A percentile compares a stretch with the other conserved stretches of the same genome.
These are phyloP conservation scores for Pseudozyma flocculosa DNA, from an alignment of 1,284 basidiomycete genomes.

Conservation along the genomic window DNA sequence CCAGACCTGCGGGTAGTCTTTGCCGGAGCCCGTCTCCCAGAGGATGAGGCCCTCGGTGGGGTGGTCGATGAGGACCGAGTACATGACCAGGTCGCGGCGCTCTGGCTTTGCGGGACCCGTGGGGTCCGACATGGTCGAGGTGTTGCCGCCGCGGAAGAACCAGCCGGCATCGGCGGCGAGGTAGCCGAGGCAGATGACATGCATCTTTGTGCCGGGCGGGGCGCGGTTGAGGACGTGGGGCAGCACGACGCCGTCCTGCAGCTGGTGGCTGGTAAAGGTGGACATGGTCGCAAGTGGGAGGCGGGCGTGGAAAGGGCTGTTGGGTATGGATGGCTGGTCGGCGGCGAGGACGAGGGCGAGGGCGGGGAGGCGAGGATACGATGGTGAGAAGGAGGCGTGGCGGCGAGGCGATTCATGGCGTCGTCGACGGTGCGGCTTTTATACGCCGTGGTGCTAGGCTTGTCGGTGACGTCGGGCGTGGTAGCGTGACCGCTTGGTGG, in stretches of 20 bases:
- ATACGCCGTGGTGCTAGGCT: too few species aligned
- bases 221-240: slow-evolving; percentile 38
- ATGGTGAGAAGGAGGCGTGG: too few species aligned
- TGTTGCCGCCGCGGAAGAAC: slow-evolving; percentile 50
- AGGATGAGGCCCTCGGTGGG: slow-evolving; percentile 52
- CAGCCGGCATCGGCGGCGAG: slow-evolving; percentile 48
- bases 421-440: too few species aligned
- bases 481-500: too few species aligned
- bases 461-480: too few species aligned
- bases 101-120: slow-evolving; percentile 25
- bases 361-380: too few species aligned
- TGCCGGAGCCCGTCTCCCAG: slow-evolving; percentile 53
- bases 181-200: slow-evolving; percentile 49
- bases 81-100: slow-evolving; percentile 42
- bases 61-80: slow-evolving; percentile 51
- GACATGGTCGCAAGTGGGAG: slow-evolving; percentile 7
- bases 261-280: slow-evolving; percentile 32
- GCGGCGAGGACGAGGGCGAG: too few species aligned
- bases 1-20: slow-evolving; percentile 38
- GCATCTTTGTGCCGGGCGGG: slow-evolving; percentile 48
- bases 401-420: too few species aligned
- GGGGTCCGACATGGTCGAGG: slow-evolving; percentile 29
- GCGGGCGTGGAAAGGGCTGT: too few species aligned
- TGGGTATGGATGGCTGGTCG: too few species aligned
- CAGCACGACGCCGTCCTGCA: slow-evolving; percentile 36